These are phyloP conservation scores for Gymnopilus junonius DNA, from an alignment of 768 basidiomycete species.

Conservation along the genomic window DNA sequence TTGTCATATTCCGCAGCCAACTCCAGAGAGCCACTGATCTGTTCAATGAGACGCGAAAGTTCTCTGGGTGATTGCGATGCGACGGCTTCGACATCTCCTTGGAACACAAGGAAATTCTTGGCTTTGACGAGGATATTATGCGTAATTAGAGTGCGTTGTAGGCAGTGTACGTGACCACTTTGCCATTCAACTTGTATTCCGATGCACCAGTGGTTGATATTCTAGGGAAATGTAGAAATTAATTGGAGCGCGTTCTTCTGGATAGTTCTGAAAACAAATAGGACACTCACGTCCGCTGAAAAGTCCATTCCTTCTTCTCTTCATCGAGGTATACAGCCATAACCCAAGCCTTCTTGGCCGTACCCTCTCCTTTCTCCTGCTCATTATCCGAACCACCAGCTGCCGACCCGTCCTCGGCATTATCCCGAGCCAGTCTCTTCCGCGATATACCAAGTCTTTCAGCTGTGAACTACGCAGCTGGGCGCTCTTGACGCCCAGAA, in stretches of 20 bases:
- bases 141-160: conserved; percentile 88
- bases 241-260: background rate
- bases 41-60: conserved; percentile 89
- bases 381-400: conserved; percentile 51
- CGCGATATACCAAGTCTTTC: conserved; percentile 95
- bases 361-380: conserved; percentile 71
- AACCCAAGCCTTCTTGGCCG: conserved; percentile 95
- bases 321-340: conserved; percentile 86
- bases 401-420: conserved; percentile 44
- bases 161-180: conserved; percentile 79
- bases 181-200: conserved; percentile 87
- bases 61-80: conserved; percentile 94
- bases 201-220: conserved; percentile 88
- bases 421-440: conserved; percentile 65
- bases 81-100: conserved; percentile 98
- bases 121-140: conserved; percentile 99
- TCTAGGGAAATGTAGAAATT: conserved; percentile 43
- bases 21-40: conserved; percentile 94
- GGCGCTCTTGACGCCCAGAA: conserved; percentile 93
- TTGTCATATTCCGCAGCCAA: conserved; percentile 87
- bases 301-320: conserved; percentile 82
- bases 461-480: conserved; percentile 92
- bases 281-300: conserved; percentile 88
- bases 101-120: conserved; percentile 99
- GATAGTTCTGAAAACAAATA: background rate